Base-by-base conservation (phyloP, 768 basidiomycete species). In the Panaeolus cyanescens region DNA sequence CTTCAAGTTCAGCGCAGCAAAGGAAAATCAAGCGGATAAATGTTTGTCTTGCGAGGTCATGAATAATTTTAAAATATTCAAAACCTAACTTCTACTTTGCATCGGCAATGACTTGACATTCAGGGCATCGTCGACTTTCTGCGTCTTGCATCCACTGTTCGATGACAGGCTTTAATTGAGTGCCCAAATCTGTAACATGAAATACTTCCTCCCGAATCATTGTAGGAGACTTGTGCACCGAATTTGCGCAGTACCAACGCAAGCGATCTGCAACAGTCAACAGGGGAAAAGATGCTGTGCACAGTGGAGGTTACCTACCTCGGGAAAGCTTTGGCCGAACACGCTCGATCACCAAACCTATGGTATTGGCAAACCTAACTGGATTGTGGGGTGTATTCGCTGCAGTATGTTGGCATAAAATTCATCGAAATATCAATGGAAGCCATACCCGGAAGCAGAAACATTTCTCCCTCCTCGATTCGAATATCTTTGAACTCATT, bases 331-430 rank as follows among this genome's bases (percentile, higher is more conserved):
- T 78, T 0, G 95, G 95, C 32, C 96, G 81, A 25, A 90, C 85
- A 15, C 93, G 86, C 73, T 99, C 96, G 32, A 96, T 79, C 20
- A 99, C 96, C 17, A 98, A 80, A 1, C 96, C 96, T 55, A 97
- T 88, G 0, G 96, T 98, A 73, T 98, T 80, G 1, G 88, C 88
- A 67, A 90, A 96, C 19, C 96, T 85, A 30, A 96, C 90, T 5
- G 96, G 96, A 68, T 96, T 97, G 75, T 99, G 96, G 0, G 96
- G 96, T 0, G 93, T 97, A 71, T 98, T 97, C 0, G 88, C 96
- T 96, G 65, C 22, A 22, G 31, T 32, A 20, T 17, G 33, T 22
- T 31, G 19, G 37, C 5, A 56, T 10, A 22, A 33, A 10, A 61
- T 39, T 40, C 19, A 56, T 55, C 55, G 10, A 20, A 54, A 50